Evolutionary conservation across 2,329 filamentous ascomycete genomes (phyloP).

Genomic region (Dothideomycetes sp.): DNA sequence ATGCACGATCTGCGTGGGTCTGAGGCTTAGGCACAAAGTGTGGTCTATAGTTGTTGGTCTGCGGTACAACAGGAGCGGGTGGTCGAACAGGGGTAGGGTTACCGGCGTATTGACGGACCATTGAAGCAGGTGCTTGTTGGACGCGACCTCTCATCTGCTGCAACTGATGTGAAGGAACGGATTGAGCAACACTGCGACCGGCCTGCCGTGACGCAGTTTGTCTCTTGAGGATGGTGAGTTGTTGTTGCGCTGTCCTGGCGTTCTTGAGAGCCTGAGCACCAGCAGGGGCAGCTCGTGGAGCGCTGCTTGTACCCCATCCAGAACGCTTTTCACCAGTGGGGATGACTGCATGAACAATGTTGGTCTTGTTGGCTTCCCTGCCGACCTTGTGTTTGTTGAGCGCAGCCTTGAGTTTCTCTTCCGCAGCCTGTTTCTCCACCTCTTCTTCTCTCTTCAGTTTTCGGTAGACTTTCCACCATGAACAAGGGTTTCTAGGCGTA

Average conservation of each 20-base stretch:
- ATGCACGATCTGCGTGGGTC: slow-evolving; percentile 1
- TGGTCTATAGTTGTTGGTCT: not conserved
- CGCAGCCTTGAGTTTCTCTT: slow-evolving; percentile 35
- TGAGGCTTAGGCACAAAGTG: not conserved
- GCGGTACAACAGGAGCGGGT: not conserved
- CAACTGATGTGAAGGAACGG: slow-evolving; percentile 10
- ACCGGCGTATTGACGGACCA: slow-evolving; percentile 42
- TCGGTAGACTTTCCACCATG: slow-evolving; percentile 70
- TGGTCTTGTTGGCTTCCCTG: slow-evolving; percentile 45
- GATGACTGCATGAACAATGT: slow-evolving; percentile 20
- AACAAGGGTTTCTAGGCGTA: slow-evolving; percentile 54
- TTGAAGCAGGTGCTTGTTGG: slow-evolving; percentile 42
- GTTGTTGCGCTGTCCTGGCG: slow-evolving; percentile 13
- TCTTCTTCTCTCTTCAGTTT: slow-evolving; percentile 35
- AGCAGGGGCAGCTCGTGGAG: slow-evolving; percentile 4
- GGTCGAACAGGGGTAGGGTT: not conserved
- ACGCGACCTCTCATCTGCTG: slow-evolving; percentile 25
- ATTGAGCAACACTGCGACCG: slow-evolving; percentile 7
- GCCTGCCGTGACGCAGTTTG: slow-evolving; percentile 4
- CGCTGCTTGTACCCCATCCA: not conserved
- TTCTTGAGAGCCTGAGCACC: slow-evolving; percentile 15
- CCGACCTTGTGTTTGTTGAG: slow-evolving; percentile 53
- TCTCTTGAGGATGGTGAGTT: slow-evolving; percentile 6
- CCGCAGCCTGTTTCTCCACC: slow-evolving; percentile 24
- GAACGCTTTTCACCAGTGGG: slow-evolving; percentile 8